Base-by-base conservation (phyloP, 345 rosid genomes). In the Gossypium arboreum region DNA sequence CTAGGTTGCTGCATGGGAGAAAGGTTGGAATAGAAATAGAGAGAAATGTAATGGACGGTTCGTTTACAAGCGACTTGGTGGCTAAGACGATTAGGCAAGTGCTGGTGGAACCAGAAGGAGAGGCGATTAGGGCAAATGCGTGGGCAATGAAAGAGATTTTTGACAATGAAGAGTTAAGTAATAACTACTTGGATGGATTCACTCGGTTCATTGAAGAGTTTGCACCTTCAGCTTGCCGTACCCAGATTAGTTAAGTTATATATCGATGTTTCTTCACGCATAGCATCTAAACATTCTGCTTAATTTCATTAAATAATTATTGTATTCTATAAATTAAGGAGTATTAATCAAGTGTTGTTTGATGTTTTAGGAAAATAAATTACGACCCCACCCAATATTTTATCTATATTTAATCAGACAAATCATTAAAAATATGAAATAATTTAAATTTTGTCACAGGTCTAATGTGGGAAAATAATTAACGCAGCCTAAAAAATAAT, bases 11-110 rank as follows among this genome's bases (percentile, higher is more conserved):
- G 93, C 81, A 73, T 1, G 83, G 61, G 44, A 84, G 84, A 86
- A 86, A 81, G 66, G 80, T 80, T 24, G 97, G 90, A 5, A 59
- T 85, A 61, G 84, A 34, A 44, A 64, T 89, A 34, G 78, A 80
- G 48, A 55, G 6, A 62, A 77, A 83, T 10, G 85, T 79, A 52
- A 34, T 67, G 58, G 81, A 86, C 25, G 91, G 89, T 3, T 80
- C 81, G 8, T 88, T 84, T 22, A 74, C 68, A 17, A 56, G 80
- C 6, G 77, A 76, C n/a, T 64, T 81, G n/a, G 87, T 87, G 68
- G 83, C 86, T 8, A 60, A 73, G 56, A 74, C 85, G 41, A 43
- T 84, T 72, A 78, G 83, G 73, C 9, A 75, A 67, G 86, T 75
- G 18, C 74, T 80, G 83, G 59, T 75, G 3, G 81, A 80, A 17